phyloP scores from a whole-genome alignment of 805 yeast genomes.

The Lachancea mirantina region DNA sequence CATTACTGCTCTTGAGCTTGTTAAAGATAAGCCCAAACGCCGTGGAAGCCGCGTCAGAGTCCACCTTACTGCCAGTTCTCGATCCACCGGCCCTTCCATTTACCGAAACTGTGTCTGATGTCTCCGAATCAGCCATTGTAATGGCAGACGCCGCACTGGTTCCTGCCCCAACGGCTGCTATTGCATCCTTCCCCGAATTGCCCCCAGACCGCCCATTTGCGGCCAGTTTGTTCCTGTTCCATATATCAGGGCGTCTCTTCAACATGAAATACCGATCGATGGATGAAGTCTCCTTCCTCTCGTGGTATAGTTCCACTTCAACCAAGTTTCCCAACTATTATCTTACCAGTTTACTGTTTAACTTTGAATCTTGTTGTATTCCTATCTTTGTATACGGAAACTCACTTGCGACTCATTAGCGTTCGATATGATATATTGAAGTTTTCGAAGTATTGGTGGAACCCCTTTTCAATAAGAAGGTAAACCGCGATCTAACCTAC shows the following conservation, averaged over 20 bases:
- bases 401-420: too few relatives aligned
- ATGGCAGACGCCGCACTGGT: slow-evolving; percentile 12
- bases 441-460: too few relatives aligned
- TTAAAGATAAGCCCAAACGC: slow-evolving; percentile 34
- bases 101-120: slow-evolving; percentile 15
- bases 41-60: slow-evolving; percentile 23
- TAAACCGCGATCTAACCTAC: too few relatives aligned
- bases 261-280: slow-evolving; percentile 11
- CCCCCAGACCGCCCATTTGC: slow-evolving; percentile 20
- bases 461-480: too few relatives aligned
- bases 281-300: too few relatives aligned
- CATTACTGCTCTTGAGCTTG: slow-evolving; percentile 31
- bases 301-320: too few relatives aligned
- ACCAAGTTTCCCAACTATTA: too few relatives aligned
- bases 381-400: too few relatives aligned
- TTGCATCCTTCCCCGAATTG: slow-evolving; percentile 17
- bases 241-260: slow-evolving; percentile 23
- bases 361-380: too few relatives aligned
- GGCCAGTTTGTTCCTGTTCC: slow-evolving; percentile 19
- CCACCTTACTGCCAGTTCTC: slow-evolving; percentile 8
- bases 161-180: slow-evolving; percentile 11
- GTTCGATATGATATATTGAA: too few relatives aligned
- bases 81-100: slow-evolving; percentile 16
- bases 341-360: too few relatives aligned
- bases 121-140: slow-evolving; percentile 16